phyloP scores from a whole-genome alignment of 352 stramenopile genomes.

The Elongisporangium undulatum region DNA sequence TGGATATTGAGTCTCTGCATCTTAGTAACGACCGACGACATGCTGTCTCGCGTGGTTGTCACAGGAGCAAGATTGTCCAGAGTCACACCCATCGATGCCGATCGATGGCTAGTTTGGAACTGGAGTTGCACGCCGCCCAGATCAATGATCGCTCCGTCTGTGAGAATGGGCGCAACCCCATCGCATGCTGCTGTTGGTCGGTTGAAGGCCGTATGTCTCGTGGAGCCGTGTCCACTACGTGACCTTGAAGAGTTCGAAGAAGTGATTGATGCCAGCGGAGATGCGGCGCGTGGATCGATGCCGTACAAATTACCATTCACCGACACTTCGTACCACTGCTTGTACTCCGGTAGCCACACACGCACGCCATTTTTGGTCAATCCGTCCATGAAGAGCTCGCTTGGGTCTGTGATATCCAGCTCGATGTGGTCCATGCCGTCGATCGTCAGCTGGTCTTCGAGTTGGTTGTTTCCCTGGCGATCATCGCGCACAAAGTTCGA shows the following conservation, averaged over 20 bases:
- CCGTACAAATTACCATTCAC: slow-evolving; percentile 73
- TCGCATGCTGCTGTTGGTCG: slow-evolving; percentile 37
- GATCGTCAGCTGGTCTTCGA: slow-evolving; percentile 1
- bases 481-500: slow-evolving; percentile 15
- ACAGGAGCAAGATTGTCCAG: slow-evolving; percentile 9
- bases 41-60: slow-evolving; percentile 21
- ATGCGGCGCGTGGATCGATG: slow-evolving; percentile 42
- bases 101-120: slow-evolving; percentile 49
- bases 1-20: slow-evolving; percentile 69
- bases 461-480: slow-evolving; percentile 3
- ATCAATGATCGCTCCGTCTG: slow-evolving; percentile 71
- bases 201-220: slow-evolving; percentile 64
- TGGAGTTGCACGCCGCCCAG: slow-evolving; percentile 73
- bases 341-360: slow-evolving; percentile 66
- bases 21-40: slow-evolving; percentile 54
- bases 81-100: neutral
- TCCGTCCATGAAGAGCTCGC: slow-evolving; percentile 49
- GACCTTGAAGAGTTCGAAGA: slow-evolving; percentile 7
- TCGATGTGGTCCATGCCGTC: slow-evolving; percentile 39
- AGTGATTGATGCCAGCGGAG: slow-evolving; percentile 6
- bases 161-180: slow-evolving; percentile 39
- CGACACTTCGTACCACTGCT: slow-evolving; percentile 78
- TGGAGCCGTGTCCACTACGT: slow-evolving; percentile 8
- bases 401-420: slow-evolving; percentile 27
- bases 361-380: slow-evolving; percentile 82